Evolutionary conservation across 345 rosid species (phyloP).

Genomic region (Arabidopsis suecica): DNA sequence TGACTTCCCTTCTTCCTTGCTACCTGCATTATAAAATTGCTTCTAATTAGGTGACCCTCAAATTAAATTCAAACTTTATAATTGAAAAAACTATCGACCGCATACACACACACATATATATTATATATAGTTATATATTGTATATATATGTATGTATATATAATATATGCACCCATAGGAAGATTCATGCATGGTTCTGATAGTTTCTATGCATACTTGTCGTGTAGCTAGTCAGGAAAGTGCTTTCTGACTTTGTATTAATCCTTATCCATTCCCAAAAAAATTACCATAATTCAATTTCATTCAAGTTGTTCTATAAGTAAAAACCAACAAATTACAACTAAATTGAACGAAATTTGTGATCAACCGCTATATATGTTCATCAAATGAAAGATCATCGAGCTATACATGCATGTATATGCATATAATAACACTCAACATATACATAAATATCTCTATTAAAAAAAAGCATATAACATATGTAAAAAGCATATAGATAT

Average conservation of each 20-base stretch:
- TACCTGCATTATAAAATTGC: constrained; percentile 33
- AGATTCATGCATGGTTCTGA: constrained; percentile 39
- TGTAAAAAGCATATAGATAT: background rate
- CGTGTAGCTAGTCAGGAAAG: constrained; percentile 32
- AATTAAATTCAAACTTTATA: background rate
- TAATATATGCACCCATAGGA: constrained; percentile 13
- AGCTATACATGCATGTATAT: background rate
- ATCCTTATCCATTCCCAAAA: constrained; percentile 39
- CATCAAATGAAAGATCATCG: background rate
- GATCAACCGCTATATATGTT: background rate
- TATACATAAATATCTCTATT: background rate
- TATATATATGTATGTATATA: background rate
- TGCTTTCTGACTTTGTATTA: constrained; percentile 22
- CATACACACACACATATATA: background rate
- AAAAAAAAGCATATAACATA: no score
- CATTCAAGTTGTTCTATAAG: background rate
- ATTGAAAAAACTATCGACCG: background rate
- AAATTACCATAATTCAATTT: background rate
- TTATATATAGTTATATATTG: no score
- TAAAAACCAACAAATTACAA: constrained; percentile 15
- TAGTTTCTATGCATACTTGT: constrained; percentile 34
- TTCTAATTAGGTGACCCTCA: background rate
- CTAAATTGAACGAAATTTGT: background rate
- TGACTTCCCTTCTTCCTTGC: constrained; percentile 28
- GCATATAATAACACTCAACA: constrained; percentile 1